Evolutionary conservation across 2,329 filamentous ascomycete species (phyloP), one percentile per base, ranked within the genome.

Genomic region (Fusarium fujikuroi): DNA sequence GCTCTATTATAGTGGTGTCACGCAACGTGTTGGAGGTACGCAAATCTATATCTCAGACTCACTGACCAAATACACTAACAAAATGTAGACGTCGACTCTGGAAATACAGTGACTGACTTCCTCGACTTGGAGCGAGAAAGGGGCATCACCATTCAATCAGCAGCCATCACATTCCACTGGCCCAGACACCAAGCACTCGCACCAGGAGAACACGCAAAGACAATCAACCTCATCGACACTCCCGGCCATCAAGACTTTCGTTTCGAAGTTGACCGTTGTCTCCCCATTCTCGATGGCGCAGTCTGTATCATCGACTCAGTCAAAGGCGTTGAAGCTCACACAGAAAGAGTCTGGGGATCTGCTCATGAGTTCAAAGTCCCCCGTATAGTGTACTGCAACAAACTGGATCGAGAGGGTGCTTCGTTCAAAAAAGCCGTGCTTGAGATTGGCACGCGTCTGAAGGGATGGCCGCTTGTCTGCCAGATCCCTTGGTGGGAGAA

Each of bases 171-270:
- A 4, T 97, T 98, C 81, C 88, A 92, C 72, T 99, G 96, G 96
- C 96, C 96, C 10, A 92, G 91, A 12, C 80, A 84, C 43, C 80
- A 84, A 39, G 78, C 84, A 62, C 81, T 81, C 32, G 79, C 77
- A n/a, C 83, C 80, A 2, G 83, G 81, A 71, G 79, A 78, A 64
- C 76, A 79, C 56, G 84, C 84, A 82, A 89, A 95, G 80, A 93
- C 91, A 9, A 91, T 97, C 81, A 97, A 97, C 79, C 85, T 97
- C 4, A 98, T 99, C 68, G 96, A 99, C 88, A 69, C 96, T 0
- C 96, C 96, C 5, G 96, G 96, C 3, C 96, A 99, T 79, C 95
- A 97, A 28, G 96, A 99, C 81, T 99, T 99, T 77, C 95, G 95
- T 2, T 98, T 98, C 78, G 96, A 99, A 81, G 96, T 98, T 5